phyloP scores from a whole-genome alignment of 2,329 filamentous ascomycete genomes.

The Neodidymelliopsis sp. region DNA sequence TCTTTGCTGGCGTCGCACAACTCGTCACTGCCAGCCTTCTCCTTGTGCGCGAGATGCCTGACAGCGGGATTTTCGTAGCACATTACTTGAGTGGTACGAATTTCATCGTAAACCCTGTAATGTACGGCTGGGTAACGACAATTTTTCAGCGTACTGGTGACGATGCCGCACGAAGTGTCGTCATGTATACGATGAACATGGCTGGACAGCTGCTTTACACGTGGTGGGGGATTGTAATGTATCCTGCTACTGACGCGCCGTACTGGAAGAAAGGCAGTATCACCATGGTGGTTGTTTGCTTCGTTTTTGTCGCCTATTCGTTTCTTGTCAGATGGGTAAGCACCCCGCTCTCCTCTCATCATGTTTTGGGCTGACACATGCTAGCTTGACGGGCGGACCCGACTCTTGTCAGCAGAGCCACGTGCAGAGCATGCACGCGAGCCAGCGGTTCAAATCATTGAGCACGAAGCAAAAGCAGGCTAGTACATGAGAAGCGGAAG shows the following conservation, averaged over 20 bases:
- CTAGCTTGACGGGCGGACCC: no score
- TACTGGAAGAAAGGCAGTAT: slow-evolving; percentile 52
- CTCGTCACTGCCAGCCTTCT: slow-evolving; percentile 43
- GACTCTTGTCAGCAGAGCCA: no score
- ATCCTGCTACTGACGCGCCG: slow-evolving; percentile 52
- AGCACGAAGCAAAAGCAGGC: no score
- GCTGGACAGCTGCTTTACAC: slow-evolving; percentile 51
- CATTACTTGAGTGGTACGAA: slow-evolving; percentile 48
- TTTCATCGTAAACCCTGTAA: slow-evolving; percentile 50
- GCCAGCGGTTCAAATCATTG: no score
- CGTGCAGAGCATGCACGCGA: no score
- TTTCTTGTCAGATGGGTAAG: slow-evolving; percentile 30
- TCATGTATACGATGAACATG: slow-evolving; percentile 51
- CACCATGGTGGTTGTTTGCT: slow-evolving; percentile 42
- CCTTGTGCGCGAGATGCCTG: slow-evolving; percentile 40
- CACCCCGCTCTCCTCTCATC: no score
- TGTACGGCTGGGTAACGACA: slow-evolving; percentile 51
- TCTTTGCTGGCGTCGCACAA: slow-evolving; percentile 42
- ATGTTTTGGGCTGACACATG: no score
- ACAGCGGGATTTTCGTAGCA: slow-evolving; percentile 44
- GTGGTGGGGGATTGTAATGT: slow-evolving; percentile 56
- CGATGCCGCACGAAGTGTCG: slow-evolving; percentile 51
- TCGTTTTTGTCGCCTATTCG: slow-evolving; percentile 21
- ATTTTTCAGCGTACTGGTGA: slow-evolving; percentile 49
- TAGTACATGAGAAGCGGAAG: no score